Conservation (phyloP, 75 land plant species). For the Sequoia sempervirens region DNA sequence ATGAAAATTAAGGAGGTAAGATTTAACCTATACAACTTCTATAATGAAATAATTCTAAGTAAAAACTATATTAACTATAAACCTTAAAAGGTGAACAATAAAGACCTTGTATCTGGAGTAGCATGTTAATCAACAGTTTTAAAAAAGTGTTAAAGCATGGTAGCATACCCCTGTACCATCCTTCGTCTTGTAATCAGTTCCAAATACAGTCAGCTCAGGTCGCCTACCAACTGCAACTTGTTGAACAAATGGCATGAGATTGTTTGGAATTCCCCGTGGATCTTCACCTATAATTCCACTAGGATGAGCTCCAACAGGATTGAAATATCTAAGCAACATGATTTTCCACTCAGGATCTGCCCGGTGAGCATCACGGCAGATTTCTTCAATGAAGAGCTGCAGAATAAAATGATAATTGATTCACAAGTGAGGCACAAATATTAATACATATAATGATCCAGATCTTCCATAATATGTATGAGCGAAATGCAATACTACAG, state of each 20-base stretch:
- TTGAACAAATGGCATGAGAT: slow-evolving; percentile 90
- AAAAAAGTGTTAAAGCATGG: not conserved
- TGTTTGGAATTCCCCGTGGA: slow-evolving; percentile 87
- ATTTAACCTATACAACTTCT: not conserved
- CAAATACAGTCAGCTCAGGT: slow-evolving; percentile 66
- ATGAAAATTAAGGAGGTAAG: not conserved
- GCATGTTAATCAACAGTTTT: not conserved
- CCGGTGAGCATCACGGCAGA: slow-evolving; percentile 53
- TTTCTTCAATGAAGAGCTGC: slow-evolving; percentile 83
- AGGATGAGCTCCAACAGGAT: slow-evolving; percentile 90
- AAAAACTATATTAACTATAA: not conserved
- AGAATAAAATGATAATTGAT: not conserved
- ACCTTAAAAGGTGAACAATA: not conserved
- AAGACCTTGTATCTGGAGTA: not conserved
- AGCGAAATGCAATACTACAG: not conserved
- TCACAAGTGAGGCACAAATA: not conserved
- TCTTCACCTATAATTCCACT: slow-evolving; percentile 91
- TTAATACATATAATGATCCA: not conserved
- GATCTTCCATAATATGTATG: not conserved
- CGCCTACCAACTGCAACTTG: slow-evolving; percentile 93
- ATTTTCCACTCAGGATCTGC: slow-evolving; percentile 81
- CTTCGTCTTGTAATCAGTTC: slow-evolving; percentile 68
- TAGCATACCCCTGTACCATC: slow-evolving; percentile 84
- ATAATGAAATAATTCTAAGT: not conserved
- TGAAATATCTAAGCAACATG: slow-evolving; percentile 74